Evolutionary conservation across 768 basidiomycete species (phyloP), one percentile per base, ranked within the genome.

Genomic region (Floccularia luteovirens): DNA sequence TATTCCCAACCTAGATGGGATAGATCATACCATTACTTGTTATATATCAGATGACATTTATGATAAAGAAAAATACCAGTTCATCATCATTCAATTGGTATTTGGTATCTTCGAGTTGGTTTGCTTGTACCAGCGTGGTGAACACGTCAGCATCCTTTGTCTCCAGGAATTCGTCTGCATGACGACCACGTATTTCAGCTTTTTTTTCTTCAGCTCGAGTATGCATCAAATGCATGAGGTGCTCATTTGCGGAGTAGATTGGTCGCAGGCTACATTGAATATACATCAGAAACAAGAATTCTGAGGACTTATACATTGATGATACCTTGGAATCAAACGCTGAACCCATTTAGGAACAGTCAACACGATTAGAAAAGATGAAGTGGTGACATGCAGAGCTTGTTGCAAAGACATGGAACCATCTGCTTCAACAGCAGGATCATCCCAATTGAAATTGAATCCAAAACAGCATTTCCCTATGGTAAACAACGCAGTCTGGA

Each of bases 401-500:
- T 41, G 31, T 16, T 41, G 31, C 7, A 33, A 5, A 6, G 30
- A 23, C 31, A 22, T 20, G 5, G 10, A 14, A 16, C 30, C 31
- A 19, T 34, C 31, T 10, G 17, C 10, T n/a, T n/a, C n/a, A 10
- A 13, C 23, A 7, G 38, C 8, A 3, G 38, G 38, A 8, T 8
- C 13, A 30, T 11, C n/a, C 28, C 31, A 31, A 31, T n/a, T 14
- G 8, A 31, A 41, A 2, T 16, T n/a, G 23, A 41, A 32, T 11
- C 31, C 39, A 22, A 41, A 41, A 8, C 13, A 19, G 31, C 39
- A 41, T 33, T 23, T 41, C 8, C 39, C 39, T 6, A 41, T 41
- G 10, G 34, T 22, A 11, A 33, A 19, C 10, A 41, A 23, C 5
- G 30, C 39, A 17, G 34, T 20, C 39, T 41, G 38, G 22, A 10